Evolutionary conservation across 164 flowering plant species (phyloP), one percentile per base, ranked within the genome.

Genomic region (Vitis cinerea): DNA sequence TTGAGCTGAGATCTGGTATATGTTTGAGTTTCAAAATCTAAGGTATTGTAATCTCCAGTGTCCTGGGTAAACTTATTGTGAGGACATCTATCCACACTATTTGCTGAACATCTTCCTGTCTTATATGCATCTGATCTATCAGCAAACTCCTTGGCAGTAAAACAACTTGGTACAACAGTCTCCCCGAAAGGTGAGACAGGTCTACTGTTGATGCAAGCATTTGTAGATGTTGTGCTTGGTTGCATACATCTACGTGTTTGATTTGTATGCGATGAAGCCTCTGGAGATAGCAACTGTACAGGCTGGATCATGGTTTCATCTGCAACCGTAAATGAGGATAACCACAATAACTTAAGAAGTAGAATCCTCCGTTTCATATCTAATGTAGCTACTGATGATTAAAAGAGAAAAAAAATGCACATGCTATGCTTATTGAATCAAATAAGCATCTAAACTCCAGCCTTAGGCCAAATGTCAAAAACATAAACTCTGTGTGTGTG

Each of bases 121-220:
- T 30, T 37, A 31, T 31, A 14, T 37, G 50, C 50, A 61, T 61
- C 64, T 37, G 66, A 49, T 49, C 55, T 63, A 12, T 63, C 55
- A 50, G 55, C 31, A 63, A 63, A 63, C 15, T 63, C 66, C 54
- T 63, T 54, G 50, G 13, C 55, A 53, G 50, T 31, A 29, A 49
- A 31, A 50, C 49, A 12, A 61, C 12, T 61, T 6, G 66, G 55
- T 10, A 50, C n/a, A 50, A 54, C 50, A 19, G 16, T 30, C 30
- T 49, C 16, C 17, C 66, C 15, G 4, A 19, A 14, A 63, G 54
- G 55, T 17, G 65, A 16, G 4, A 14, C 17, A 52, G 17, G 53
- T 10, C 53, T 14, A 49, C 53, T 29, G 49, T 50, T 63, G 13
- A 1, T 53, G 56, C 15, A 53, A 53, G 17, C n/a, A 53, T 53